phyloP scores from a whole-genome alignment of 2,329 filamentous ascomycete species.

The Aspergillus uvarum region DNA sequence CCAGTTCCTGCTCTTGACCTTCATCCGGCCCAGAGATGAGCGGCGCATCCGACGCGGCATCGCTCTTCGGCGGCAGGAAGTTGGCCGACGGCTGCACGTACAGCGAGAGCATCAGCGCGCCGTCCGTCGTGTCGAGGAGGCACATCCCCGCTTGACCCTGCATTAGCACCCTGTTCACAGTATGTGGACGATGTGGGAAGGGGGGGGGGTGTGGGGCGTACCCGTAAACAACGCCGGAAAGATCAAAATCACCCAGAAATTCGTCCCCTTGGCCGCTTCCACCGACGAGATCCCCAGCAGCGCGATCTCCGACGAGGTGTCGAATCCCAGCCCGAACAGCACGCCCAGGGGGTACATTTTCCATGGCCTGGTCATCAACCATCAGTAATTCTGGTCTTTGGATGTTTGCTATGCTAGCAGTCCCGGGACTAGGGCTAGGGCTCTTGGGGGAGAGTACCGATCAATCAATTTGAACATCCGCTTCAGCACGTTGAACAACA shows the following conservation, averaged over 20 bases:
- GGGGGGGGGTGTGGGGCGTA: conserved; percentile 36
- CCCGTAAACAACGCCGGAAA: conserved; percentile 88
- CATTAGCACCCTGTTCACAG: too few species aligned
- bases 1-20: conserved; percentile 3
- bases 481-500: conserved; percentile 70
- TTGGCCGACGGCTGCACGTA: conserved; percentile 63
- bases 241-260: conserved; percentile 89
- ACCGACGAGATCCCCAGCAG: conserved; percentile 86
- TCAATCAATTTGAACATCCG: conserved; percentile 73
- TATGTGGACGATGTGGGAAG: too few species aligned
- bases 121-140: conserved; percentile 86
- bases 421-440: too few species aligned
- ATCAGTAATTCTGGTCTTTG: too few species aligned
- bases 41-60: conserved; percentile 17
- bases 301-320: conserved; percentile 92
- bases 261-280: conserved; percentile 80
- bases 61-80: conserved; percentile 35
- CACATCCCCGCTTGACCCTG: conserved; percentile 76
- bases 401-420: too few species aligned
- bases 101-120: conserved; percentile 90
- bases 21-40: conserved; percentile 12
- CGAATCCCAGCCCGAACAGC: conserved; percentile 88
- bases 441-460: conserved; percentile 35
- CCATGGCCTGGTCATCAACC: conserved; percentile 55
- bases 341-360: conserved; percentile 94